Evolutionary conservation across 345 rosid species (phyloP), one percentile per base, ranked within the genome.

Genomic region (Euphorbia tirucalli): DNA sequence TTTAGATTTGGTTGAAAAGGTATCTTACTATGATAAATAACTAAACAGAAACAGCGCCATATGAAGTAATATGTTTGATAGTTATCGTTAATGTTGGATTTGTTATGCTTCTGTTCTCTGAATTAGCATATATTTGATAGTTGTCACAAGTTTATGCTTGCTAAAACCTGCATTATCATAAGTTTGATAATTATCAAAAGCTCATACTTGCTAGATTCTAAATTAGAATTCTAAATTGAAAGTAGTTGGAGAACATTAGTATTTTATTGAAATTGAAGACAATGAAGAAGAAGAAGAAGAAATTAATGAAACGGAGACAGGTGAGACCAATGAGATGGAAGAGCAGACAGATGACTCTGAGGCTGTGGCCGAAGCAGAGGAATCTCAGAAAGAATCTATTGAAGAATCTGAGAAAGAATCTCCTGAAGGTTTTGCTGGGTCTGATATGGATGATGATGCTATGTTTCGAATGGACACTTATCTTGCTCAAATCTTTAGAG

Each of bases 401-500:
- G n/a, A n/a, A n/a, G n/a, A n/a, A n/a, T 78, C 71, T 69, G 79
- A 66, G 44, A 79, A 73, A 81, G 93, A 82, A 73, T 61, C 35
- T 70, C 66, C 82, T 28, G 91, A 84, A 62, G 85, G 80, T 82
- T 86, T 95, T 2, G 97, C 90, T 79, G 93, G 87, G 68, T 92
- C 93, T 63, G 96, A 90, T 61, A 86, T 93, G 98, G 98, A 96
- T 78, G 99, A 93, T 30, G 97, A 96, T 43, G 97, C 97, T 64
- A 96, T 93, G 99, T 91, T 96, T 83, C 89, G 88, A 60, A 93
- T 93, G 97, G 99, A 96, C 69, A 84, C 87, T 41, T 90, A 92
- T 70, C 87, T 95, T 72, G 99, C 94, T 5, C 94, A 81, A 81
- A 93, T 93, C 63, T 88, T 93, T 76, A 90, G 88, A 79, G 98